Percentiles rank a stretch among this genome's conserved stretches.
Conservation (phyloP, 208 protist species). For the Trypanosoma avium region DNA sequence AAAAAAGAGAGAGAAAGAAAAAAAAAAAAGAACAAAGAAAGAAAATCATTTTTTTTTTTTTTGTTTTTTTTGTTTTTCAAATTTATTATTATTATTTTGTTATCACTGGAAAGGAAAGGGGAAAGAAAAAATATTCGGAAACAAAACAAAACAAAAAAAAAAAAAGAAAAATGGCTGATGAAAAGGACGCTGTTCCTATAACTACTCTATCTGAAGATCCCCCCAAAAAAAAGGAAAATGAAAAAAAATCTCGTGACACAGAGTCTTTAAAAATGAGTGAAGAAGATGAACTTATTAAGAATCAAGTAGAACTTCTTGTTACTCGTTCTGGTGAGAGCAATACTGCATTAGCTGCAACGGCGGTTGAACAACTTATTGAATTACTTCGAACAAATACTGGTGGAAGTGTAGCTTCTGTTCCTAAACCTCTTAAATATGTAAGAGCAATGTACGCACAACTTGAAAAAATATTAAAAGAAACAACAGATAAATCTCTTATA, state of each 20-base stretch:
- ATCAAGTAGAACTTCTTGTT: conserved; percentile 94
- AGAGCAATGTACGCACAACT: conserved; percentile 93
- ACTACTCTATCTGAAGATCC: conserved; percentile 64
- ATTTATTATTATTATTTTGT: background rate
- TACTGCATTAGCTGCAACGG: conserved; percentile 68
- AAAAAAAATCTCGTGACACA: conserved; percentile 40
- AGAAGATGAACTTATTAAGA: conserved; percentile 95
- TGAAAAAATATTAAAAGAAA: conserved; percentile 81
- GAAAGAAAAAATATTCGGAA: background rate
- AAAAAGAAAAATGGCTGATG: conserved; percentile 4
- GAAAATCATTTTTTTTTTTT: background rate
- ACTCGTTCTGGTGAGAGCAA: conserved; percentile 78
- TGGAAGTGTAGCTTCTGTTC: conserved; percentile 98
- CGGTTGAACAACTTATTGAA: conserved; percentile 90
- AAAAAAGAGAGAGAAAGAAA: conserved; percentile 3
- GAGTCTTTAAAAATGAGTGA: conserved; percentile 83
- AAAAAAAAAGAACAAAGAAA: conserved; percentile 6
- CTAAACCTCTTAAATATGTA: conserved; percentile 99
- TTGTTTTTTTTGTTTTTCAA: conserved; percentile 3
- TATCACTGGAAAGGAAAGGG: background rate
- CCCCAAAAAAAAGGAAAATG: conserved; percentile 51
- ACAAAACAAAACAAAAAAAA: background rate
- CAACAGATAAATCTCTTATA: conserved; percentile 47
- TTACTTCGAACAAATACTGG: conserved; percentile 95
- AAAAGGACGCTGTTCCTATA: conserved; percentile 58